Evolutionary conservation across 108 stramenopile species (phyloP).

Genomic region (Pseudonitzschia pungens): DNA sequence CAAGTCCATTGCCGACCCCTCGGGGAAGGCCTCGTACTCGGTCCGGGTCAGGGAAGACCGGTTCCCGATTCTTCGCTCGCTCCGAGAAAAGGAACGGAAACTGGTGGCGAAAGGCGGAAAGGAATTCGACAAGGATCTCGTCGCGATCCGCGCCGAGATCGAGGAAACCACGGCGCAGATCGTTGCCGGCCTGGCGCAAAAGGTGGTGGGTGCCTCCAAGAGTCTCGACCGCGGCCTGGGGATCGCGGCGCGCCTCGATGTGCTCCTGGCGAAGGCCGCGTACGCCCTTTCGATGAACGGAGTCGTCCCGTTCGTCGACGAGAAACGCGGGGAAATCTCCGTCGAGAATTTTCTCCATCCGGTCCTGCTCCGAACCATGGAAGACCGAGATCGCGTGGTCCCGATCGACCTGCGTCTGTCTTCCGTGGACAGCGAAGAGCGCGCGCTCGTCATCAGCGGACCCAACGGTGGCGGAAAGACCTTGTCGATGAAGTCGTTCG

Average conservation of each 20-base stretch:
- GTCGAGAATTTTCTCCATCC: slow-evolving; percentile 30
- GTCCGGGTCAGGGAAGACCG: slow-evolving; percentile 52
- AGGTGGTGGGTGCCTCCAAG: slow-evolving; percentile 37
- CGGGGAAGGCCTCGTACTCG: slow-evolving; percentile 37
- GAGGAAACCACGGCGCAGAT: slow-evolving; percentile 46
- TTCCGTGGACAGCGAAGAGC: slow-evolving; percentile 24
- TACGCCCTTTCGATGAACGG: slow-evolving; percentile 58
- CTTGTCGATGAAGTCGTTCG: slow-evolving; percentile 77
- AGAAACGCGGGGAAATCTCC: slow-evolving; percentile 6
- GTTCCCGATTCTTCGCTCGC: slow-evolving; percentile 51
- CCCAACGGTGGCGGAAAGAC: slow-evolving; percentile 84
- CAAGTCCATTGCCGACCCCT: slow-evolving; percentile 21
- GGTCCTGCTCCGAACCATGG: slow-evolving; percentile 29
- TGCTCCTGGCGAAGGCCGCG: slow-evolving; percentile 70
- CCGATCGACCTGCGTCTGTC: slow-evolving; percentile 66
- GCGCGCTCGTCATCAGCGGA: slow-evolving; percentile 63
- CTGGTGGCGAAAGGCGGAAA: slow-evolving; percentile 25
- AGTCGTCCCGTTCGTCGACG: slow-evolving; percentile 38
- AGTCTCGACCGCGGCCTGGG: slow-evolving; percentile 46
- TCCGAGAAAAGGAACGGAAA: slow-evolving; percentile 48
- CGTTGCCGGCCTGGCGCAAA: slow-evolving; percentile 29
- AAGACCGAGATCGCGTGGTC: slow-evolving; percentile 49
- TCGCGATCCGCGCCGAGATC: slow-evolving; percentile 51
- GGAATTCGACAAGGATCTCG: slow-evolving; percentile 37
- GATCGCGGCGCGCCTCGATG: slow-evolving; percentile 63